Evolutionary conservation across 352 stramenopile species (phyloP), one percentile per base, ranked within the genome.

Genomic region (Stephanocyclus meneghinianus): DNA sequence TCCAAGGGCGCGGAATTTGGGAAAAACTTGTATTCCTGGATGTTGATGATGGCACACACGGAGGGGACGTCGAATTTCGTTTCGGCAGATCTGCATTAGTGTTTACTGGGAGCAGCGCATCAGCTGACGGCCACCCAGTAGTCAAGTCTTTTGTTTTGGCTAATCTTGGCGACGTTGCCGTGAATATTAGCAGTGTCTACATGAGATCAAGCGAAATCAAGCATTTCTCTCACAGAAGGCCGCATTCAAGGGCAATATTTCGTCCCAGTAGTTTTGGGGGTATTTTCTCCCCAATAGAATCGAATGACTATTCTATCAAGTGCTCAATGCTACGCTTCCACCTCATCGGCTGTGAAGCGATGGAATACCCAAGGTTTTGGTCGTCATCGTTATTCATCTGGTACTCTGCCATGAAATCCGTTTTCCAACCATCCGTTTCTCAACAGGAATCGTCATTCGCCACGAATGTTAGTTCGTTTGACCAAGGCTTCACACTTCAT

Each of bases 21-120:
- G 83, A 91, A 76, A 80, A 86, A 9, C 42, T 94, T 21, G 87
- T 84, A 7, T 93, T 94, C 56, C 30, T 91, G 10, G 89, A 93
- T 55, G 16, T 71, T 26, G 30, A 63, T 30, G 59, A 70, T 11
- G 57, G 53, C 7, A 32, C 47, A 53, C 72, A 86, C 71, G 87
- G 83, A 68, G 85, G 86, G 11, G 83, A 92, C 69, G 78, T 94
- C 40, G 86, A 93, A 84, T 84, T 88, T 81, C 78, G 87, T 29
- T 78, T 88, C 63, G 87, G 90, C 2, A 70, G 75, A 53, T 78
- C 78, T 11, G 80, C 86, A 47, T 76, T 94, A 35, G 62, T 93
- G 13, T 94, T 94, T 76, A 64, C 80, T 32, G 87, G 90, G 57
- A 89, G 70, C 51, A 64, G 11, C 37, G n/a, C 30, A 18, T 26